Evolutionary conservation across 78 protist species (phyloP).

Genomic region (Andalucia godoyi): DNA sequence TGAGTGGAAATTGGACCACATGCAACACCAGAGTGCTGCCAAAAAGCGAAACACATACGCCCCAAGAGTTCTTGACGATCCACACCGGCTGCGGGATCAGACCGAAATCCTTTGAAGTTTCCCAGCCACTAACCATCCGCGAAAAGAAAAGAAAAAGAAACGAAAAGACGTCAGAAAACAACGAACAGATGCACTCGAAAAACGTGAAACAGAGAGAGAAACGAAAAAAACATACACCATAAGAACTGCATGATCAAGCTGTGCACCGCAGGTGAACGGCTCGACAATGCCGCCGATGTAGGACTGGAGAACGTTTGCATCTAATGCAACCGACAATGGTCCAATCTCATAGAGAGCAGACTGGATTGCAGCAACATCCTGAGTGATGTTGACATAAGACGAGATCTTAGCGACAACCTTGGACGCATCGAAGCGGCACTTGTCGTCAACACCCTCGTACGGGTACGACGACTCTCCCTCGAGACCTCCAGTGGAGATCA

Average conservation of each 20-base stretch:
- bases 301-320: background rate
- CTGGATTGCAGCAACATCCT: background rate
- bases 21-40: too few species aligned
- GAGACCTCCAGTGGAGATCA: constrained; percentile 33
- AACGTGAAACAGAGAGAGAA: too few species aligned
- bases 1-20: too few species aligned
- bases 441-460: constrained; percentile 47
- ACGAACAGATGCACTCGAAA: too few species aligned
- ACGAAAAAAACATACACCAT: too few species aligned
- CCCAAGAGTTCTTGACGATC: constrained; percentile 50
- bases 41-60: too few species aligned
- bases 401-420: background rate
- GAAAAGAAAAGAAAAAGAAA: too few species aligned
- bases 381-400: background rate
- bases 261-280: constrained; percentile 24
- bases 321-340: constrained; percentile 7
- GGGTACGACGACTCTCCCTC: constrained; percentile 42
- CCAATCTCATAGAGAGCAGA: constrained; percentile 5
- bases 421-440: constrained; percentile 15
- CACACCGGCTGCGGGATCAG: constrained; percentile 56
- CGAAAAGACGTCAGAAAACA: too few species aligned
- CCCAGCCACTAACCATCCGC: background rate
- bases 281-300: constrained; percentile 16
- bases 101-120: too few species aligned
- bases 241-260: constrained; percentile 59